Base-by-base conservation (phyloP, 495 filamentous ascomycete genomes). In the Parachaetomium inaequale region DNA sequence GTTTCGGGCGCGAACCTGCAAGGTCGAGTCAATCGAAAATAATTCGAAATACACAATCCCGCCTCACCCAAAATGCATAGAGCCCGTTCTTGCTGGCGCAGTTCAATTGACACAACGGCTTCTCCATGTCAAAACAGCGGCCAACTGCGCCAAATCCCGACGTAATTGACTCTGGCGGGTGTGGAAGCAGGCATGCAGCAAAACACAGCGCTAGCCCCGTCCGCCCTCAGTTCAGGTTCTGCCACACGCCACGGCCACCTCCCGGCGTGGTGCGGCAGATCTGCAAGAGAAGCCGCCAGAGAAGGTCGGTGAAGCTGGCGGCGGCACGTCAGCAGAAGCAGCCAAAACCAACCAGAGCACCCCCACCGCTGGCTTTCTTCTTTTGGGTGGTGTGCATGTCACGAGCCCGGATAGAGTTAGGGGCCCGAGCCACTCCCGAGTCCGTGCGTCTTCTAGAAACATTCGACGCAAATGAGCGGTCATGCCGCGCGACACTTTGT, bases 401-500 rank as follows among this genome's bases (percentile, higher is more conserved):
- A 36, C 49, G 40, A 25, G 42, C 10, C 38, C n/a, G 17, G 38
- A 53, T 53, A 15, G 19, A 50, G 49, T 46, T 47, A 45, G 45
- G 19, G 59, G 36, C 29, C 14, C 45, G 58, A 55, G 51, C 65
- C 68, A 63, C 56, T 21, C 15, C 23, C n/a, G 29, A 62, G 55
- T 55, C 69, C 55, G 71, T 72, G 71, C 70, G 63, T 60, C 56
- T 75, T 75, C 72, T 75, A 73, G 72, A 75, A 75, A 26, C 56
- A 45, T 73, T 75, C 71, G 63, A 73, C 65, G 58, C 62, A 63
- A 55, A 64, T 69, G 66, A 70, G 49, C 66, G 68, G 64, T 60
- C 61, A 59, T 64, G 63, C 61, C 61, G 63, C 56, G 64, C 59
- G 51, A 36, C 58, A 52, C 55, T 49, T 29, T 66, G 65, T 71